Evolutionary conservation across 202 grass and related monocot genomes (phyloP).

Genomic region (Panicum virgatum): DNA sequence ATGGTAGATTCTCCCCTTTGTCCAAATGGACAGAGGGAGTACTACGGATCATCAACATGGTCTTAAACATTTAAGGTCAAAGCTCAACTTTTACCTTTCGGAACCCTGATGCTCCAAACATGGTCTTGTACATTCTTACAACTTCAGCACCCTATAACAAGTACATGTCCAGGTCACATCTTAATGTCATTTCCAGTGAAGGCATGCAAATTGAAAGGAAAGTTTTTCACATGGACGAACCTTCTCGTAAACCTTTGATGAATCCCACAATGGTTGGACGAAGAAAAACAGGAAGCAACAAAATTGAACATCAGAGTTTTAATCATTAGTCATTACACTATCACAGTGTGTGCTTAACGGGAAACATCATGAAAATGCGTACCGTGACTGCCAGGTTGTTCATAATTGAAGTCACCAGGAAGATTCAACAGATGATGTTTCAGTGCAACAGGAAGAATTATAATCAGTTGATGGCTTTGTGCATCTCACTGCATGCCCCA

Average conservation of each 20-base stretch:
- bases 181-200: slow-evolving; percentile 9
- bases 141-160: slow-evolving; percentile 96
- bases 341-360: slow-evolving; percentile 12
- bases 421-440: slow-evolving; percentile 41
- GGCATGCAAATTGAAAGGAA: slow-evolving; percentile 29
- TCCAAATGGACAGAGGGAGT: background rate
- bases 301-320: slow-evolving; percentile 40
- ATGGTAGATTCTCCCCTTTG: background rate
- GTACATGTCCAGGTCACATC: slow-evolving; percentile 35
- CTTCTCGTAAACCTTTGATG: slow-evolving; percentile 95
- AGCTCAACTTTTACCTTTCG: slow-evolving; percentile 61
- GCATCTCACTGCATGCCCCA: slow-evolving; percentile 7
- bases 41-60: background rate
- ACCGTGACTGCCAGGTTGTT: slow-evolving; percentile 69
- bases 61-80: background rate
- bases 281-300: slow-evolving; percentile 36
- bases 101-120: slow-evolving; percentile 92
- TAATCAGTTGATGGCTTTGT: slow-evolving; percentile 5
- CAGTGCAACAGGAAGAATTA: slow-evolving; percentile 10
- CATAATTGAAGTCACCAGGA: slow-evolving; percentile 21
- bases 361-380: slow-evolving; percentile 32
- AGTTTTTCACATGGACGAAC: slow-evolving; percentile 39
- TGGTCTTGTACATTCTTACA: slow-evolving; percentile 99
- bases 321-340: slow-evolving; percentile 29
- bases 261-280: slow-evolving; percentile 36